These are phyloP conservation scores for Salix caprea DNA, from an alignment of 345 rosid genomes.

Conservation along the genomic window DNA sequence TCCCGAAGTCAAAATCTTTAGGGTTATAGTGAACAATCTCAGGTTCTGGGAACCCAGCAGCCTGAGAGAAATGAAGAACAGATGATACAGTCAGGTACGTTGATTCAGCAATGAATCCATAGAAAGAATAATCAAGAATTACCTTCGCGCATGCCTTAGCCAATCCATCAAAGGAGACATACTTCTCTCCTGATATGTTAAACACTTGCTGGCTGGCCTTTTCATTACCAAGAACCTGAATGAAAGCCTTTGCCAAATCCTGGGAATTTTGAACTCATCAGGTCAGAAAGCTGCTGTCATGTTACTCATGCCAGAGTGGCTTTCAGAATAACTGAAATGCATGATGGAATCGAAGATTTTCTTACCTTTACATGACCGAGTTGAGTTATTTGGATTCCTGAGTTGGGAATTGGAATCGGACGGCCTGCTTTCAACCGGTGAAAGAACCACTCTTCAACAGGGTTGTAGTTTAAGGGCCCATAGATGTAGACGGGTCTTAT, in stretches of 20 bases:
- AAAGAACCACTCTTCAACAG: slow-evolving; percentile 98
- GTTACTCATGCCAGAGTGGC: neutral
- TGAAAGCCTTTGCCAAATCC: slow-evolving; percentile 86
- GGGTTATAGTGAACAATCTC: slow-evolving; percentile 83
- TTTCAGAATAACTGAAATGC: neutral
- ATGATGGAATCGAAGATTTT: slow-evolving; percentile 7
- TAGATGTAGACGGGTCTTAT: slow-evolving; percentile 91
- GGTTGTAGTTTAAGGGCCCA: slow-evolving; percentile 95
- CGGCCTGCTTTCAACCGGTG: slow-evolving; percentile 93
- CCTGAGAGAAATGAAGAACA: slow-evolving; percentile 35
- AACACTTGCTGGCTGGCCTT: slow-evolving; percentile 84
- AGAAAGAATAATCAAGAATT: neutral
- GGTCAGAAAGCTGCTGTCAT: slow-evolving; percentile 4
- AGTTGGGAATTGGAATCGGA: slow-evolving; percentile 86
- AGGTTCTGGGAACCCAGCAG: slow-evolving; percentile 95
- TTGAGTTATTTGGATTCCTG: slow-evolving; percentile 76
- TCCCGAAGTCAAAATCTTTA: slow-evolving; percentile 87
- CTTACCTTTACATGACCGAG: slow-evolving; percentile 95
- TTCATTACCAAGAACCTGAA: slow-evolving; percentile 71
- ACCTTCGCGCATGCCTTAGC: slow-evolving; percentile 98
- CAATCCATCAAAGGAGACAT: slow-evolving; percentile 83
- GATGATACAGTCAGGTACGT: neutral
- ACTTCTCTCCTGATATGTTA: slow-evolving; percentile 91
- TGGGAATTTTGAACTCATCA: slow-evolving; percentile 26
- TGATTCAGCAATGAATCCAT: neutral